phyloP scores from a whole-genome alignment of 2,329 filamentous ascomycete genomes.

The Drechslerella dactyloides region DNA sequence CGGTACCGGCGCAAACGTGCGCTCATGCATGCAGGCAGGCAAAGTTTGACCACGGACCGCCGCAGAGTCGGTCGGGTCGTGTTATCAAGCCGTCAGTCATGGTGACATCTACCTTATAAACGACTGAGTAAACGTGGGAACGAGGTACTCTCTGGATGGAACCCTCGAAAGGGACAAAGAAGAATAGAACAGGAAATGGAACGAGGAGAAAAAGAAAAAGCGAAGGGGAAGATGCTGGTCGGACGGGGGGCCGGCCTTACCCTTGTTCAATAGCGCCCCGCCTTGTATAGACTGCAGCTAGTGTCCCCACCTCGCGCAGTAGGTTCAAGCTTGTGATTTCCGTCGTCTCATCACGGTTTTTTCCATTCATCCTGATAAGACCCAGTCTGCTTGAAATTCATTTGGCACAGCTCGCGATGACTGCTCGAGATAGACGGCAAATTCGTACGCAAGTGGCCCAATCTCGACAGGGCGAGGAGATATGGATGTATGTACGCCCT shows the following conservation, averaged over 20 bases:
- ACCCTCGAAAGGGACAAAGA: slow-evolving; percentile 17
- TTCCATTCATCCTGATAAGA: slow-evolving; percentile 52
- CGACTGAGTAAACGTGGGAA: slow-evolving; percentile 22
- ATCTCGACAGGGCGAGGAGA: slow-evolving; percentile 9
- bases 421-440: slow-evolving; percentile 47
- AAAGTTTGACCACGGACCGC: slow-evolving; percentile 6
- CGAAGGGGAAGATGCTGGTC: slow-evolving; percentile 27
- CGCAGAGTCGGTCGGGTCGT: background rate
- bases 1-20: background rate
- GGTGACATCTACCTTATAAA: background rate
- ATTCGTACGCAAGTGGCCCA: slow-evolving; percentile 40
- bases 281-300: slow-evolving; percentile 47
- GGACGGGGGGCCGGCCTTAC: slow-evolving; percentile 25
- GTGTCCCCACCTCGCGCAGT: slow-evolving; percentile 41
- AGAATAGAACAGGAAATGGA: slow-evolving; percentile 7
- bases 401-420: slow-evolving; percentile 49
- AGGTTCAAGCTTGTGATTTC: slow-evolving; percentile 50
- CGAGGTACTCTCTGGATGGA: slow-evolving; percentile 20
- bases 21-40: background rate
- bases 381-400: slow-evolving; percentile 40
- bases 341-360: slow-evolving; percentile 48
- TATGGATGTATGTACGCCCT: slow-evolving; percentile 20
- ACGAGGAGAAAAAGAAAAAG: slow-evolving; percentile 6
- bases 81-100: slow-evolving; percentile 5
- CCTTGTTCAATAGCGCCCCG: slow-evolving; percentile 49